A percentile compares a stretch with the other conserved stretches of the same genome.
These are phyloP conservation scores for Phytopythium montanum DNA, from an alignment of 352 stramenopile genomes.

Conservation along the genomic window DNA sequence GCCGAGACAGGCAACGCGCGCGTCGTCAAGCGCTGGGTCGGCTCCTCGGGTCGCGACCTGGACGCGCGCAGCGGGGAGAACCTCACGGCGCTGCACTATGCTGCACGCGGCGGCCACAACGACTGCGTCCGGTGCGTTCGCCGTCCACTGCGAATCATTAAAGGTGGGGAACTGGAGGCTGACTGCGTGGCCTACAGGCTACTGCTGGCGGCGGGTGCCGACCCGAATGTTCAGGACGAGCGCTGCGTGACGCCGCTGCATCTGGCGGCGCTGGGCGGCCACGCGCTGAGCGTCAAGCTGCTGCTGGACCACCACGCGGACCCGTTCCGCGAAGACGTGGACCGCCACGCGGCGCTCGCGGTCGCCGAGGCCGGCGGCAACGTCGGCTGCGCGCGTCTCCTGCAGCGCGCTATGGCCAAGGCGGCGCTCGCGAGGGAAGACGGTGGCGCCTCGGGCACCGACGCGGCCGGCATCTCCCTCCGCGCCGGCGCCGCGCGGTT, in stretches of 20 bases:
- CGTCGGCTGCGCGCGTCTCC: constrained; percentile 61
- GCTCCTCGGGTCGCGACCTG: constrained; percentile 61
- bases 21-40: constrained; percentile 79
- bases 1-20: constrained; percentile 71
- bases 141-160: neutral
- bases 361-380: constrained; percentile 76
- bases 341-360: constrained; percentile 62
- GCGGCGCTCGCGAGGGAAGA: constrained; percentile 42
- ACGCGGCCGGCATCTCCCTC: constrained; percentile 51
- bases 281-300: constrained; percentile 78
- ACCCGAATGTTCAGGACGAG: constrained; percentile 74
- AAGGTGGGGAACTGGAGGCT: neutral
- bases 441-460: neutral
- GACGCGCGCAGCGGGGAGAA: constrained; percentile 72
- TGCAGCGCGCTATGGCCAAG: constrained; percentile 81
- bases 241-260: constrained; percentile 72
- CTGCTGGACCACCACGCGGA: constrained; percentile 77
- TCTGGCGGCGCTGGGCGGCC: constrained; percentile 60
- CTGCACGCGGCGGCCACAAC: constrained; percentile 68
- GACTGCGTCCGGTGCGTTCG: constrained; percentile 53
- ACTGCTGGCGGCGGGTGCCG: constrained; percentile 48
- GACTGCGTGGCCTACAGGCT: constrained; percentile 18
- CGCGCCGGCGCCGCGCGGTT: constrained; percentile 50
- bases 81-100: constrained; percentile 77
- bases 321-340: constrained; percentile 76